Conservation (phyloP, 2,329 filamentous ascomycete genomes). For the Stenocarpella maydis region DNA sequence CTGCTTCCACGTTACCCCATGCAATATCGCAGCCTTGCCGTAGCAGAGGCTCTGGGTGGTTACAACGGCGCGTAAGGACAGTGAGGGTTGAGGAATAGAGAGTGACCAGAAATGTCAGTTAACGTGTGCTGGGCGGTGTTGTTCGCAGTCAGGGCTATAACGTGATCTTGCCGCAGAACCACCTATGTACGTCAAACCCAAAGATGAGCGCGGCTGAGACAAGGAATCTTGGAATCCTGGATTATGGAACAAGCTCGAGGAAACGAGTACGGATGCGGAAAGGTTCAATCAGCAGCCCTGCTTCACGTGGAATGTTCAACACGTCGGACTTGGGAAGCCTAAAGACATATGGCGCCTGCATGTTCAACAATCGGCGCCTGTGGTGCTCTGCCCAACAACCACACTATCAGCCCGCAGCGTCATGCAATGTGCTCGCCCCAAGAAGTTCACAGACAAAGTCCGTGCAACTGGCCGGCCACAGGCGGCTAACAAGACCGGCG, state of each 20-base stretch:
- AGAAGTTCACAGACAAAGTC: constrained; percentile 5
- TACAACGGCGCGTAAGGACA: background rate
- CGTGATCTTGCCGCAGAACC: constrained; percentile 17
- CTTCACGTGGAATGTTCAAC: background rate
- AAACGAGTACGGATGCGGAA: background rate
- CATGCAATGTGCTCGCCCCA: background rate
- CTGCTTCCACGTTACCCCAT: constrained; percentile 21
- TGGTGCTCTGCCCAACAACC: background rate
- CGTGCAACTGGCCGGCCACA: constrained; percentile 3
- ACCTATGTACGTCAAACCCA: constrained; percentile 13
- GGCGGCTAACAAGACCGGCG: background rate
- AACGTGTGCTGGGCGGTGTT: background rate
- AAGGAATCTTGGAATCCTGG: constrained; percentile 2
- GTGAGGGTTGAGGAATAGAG: background rate
- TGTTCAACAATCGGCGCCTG: background rate
- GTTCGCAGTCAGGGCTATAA: constrained; percentile 6
- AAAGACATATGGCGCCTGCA: background rate
- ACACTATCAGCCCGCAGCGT: background rate
- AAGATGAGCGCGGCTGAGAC: constrained; percentile 8
- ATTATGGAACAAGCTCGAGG: background rate
- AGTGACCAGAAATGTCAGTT: constrained; percentile 11
- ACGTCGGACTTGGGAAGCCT: constrained; percentile 5
- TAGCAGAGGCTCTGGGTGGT: background rate
- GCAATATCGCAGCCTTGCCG: background rate
- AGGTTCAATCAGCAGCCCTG: background rate